Evolutionary conservation across 2,329 filamentous ascomycete species (phyloP).

Genomic region (Pseudogymnoascus sp.): DNA sequence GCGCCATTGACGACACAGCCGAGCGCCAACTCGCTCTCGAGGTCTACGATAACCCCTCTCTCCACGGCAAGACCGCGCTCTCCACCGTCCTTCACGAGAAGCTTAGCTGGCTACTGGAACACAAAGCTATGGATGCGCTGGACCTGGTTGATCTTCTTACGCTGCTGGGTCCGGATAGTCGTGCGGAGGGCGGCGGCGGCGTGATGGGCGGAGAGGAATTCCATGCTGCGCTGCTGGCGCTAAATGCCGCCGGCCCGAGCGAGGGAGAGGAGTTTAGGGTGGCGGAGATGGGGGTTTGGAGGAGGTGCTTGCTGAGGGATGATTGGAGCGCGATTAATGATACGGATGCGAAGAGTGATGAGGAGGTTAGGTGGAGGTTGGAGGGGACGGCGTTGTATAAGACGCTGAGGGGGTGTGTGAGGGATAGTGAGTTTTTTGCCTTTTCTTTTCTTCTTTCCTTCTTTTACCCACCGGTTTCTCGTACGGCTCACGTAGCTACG

Average conservation of each 20-base stretch:
- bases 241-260: conserved; percentile 38
- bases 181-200: conserved; percentile 30
- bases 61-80: conserved; percentile 56
- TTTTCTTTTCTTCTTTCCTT: conserved; percentile 14
- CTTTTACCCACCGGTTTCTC: neutral
- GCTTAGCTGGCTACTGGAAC: conserved; percentile 60
- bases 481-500: too few species aligned
- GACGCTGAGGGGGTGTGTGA: conserved; percentile 56
- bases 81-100: conserved; percentile 62
- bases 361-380: conserved; percentile 54
- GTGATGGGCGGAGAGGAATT: conserved; percentile 55
- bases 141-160: conserved; percentile 70
- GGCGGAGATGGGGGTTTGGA: conserved; percentile 66
- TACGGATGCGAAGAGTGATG: conserved; percentile 65
- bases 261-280: conserved; percentile 49
- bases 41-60: conserved; percentile 38
- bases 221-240: conserved; percentile 42
- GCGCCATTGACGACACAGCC: conserved; percentile 71
- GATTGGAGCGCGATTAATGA: conserved; percentile 77
- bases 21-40: conserved; percentile 71
- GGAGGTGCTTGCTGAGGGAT: conserved; percentile 73
- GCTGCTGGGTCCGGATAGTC: conserved; percentile 47
- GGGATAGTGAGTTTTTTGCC: conserved; percentile 48
- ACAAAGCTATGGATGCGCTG: conserved; percentile 60
- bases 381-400: conserved; percentile 59